A percentile compares a stretch with the other conserved stretches of the same genome.
phyloP scores from a whole-genome alignment of 2,329 filamentous ascomycete genomes.

The Aspergillus nomiae region DNA sequence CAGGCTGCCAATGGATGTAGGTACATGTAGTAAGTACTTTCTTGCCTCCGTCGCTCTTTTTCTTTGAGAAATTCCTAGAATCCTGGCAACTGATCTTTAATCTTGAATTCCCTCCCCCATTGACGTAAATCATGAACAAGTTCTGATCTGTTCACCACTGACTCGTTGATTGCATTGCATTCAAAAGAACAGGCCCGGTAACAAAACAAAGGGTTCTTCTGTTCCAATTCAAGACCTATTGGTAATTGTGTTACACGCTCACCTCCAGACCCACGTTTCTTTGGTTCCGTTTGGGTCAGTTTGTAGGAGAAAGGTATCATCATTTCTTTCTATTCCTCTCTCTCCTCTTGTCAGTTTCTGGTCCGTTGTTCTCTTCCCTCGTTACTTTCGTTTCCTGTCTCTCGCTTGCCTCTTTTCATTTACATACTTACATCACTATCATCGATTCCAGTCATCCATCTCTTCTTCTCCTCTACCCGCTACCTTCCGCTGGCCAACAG shows the following conservation, averaged over 20 bases:
- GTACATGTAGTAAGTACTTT: background rate
- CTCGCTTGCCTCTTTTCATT: conserved; percentile 10
- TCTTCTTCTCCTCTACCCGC: conserved; percentile 8
- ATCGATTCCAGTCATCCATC: conserved; percentile 8
- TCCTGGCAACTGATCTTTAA: background rate
- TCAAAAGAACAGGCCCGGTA: background rate
- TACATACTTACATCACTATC: background rate
- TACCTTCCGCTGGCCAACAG: conserved; percentile 1
- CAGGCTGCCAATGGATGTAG: background rate
- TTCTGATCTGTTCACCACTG: background rate
- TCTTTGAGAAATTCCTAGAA: background rate
- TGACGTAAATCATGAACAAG: background rate
- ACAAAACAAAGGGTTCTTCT: background rate
- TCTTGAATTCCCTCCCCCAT: background rate
- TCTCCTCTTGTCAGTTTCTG: conserved; percentile 7
- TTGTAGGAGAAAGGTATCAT: conserved; percentile 21
- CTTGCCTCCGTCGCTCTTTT: background rate
- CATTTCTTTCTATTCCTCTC: conserved; percentile 15
- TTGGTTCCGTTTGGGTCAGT: conserved; percentile 3
- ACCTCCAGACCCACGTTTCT: conserved; percentile 16
- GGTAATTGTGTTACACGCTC: conserved; percentile 11
- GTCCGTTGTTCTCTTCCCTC: conserved; percentile 7
- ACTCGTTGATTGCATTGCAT: background rate
- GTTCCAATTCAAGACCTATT: background rate
- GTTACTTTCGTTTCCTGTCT: conserved; percentile 3